phyloP scores from a whole-genome alignment of 2,329 filamentous ascomycete species.

The Cucurbitaria berberidis region DNA sequence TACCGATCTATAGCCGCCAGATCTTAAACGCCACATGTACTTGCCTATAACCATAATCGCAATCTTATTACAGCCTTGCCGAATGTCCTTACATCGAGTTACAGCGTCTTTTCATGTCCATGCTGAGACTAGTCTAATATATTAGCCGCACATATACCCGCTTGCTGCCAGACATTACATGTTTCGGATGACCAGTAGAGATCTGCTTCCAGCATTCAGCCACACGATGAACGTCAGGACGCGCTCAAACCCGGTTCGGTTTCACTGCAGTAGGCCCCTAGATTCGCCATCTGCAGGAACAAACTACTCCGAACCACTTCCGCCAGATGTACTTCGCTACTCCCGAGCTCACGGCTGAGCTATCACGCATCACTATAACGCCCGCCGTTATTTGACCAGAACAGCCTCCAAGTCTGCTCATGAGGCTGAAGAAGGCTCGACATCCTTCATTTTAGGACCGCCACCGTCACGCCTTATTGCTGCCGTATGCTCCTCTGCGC shows the following conservation, averaged over 20 bases:
- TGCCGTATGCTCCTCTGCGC: slow-evolving; percentile 11
- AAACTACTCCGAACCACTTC: slow-evolving; percentile 11
- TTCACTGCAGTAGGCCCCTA: slow-evolving; percentile 12
- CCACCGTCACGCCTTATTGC: neutral
- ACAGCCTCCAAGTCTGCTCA: slow-evolving; percentile 5
- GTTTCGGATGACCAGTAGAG: slow-evolving; percentile 28
- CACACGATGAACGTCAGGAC: slow-evolving; percentile 29
- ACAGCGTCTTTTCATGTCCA: neutral
- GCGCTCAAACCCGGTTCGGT: slow-evolving; percentile 14
- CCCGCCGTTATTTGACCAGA: slow-evolving; percentile 14
- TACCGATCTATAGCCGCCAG: neutral
- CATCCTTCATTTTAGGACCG: slow-evolving; percentile 8
- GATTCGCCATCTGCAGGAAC: slow-evolving; percentile 24
- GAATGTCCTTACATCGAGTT: neutral
- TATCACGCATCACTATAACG: slow-evolving; percentile 14
- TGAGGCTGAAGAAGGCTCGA: slow-evolving; percentile 2
- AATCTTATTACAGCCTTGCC: slow-evolving; percentile 1
- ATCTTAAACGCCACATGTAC: neutral
- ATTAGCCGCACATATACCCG: slow-evolving; percentile 24
- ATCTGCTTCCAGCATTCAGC: slow-evolving; percentile 21
- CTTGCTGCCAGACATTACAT: slow-evolving; percentile 25
- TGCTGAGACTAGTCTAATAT: slow-evolving; percentile 19
- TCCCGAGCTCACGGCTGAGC: slow-evolving; percentile 7
- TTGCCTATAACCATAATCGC: neutral
- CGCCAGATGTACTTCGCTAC: slow-evolving; percentile 10